phyloP scores from a whole-genome alignment of 140 eudicot species.

The Oenanthe javanica region DNA sequence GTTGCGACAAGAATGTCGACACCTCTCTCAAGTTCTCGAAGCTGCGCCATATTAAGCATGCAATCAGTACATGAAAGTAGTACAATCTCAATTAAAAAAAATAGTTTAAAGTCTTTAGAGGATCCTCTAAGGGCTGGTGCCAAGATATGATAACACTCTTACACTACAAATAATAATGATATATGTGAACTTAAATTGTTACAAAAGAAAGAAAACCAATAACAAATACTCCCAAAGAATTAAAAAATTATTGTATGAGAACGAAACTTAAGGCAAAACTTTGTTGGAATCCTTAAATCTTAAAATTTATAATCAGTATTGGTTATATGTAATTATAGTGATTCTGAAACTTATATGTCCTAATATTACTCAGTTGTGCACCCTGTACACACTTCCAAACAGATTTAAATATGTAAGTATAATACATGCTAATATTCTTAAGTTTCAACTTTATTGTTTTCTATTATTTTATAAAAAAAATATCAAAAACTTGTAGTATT shows the following conservation, averaged over 20 bases:
- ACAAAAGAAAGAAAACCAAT: not conserved
- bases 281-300: not conserved
- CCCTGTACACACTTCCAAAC: not conserved
- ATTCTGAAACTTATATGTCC: not conserved
- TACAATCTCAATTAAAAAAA: not conserved
- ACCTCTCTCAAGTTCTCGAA: constrained; percentile 90
- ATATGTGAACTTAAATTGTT: not conserved
- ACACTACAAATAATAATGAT: not conserved
- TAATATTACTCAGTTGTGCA: not conserved
- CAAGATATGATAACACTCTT: not conserved
- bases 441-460: not conserved
- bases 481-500: not conserved
- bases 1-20: constrained; percentile 97
- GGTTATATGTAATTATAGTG: not conserved
- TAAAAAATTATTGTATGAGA: not conserved
- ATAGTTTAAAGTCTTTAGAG: not conserved
- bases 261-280: not conserved
- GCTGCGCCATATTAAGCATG: constrained; percentile 34
- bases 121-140: not conserved
- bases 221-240: not conserved
- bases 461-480: not conserved
- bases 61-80: not conserved
- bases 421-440: not conserved
- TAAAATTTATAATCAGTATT: not conserved
- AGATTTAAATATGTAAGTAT: too few relatives aligned